These are phyloP conservation scores for Cladosporium velox DNA, from an alignment of 2,329 filamentous ascomycete species.

Conservation along the genomic window DNA sequence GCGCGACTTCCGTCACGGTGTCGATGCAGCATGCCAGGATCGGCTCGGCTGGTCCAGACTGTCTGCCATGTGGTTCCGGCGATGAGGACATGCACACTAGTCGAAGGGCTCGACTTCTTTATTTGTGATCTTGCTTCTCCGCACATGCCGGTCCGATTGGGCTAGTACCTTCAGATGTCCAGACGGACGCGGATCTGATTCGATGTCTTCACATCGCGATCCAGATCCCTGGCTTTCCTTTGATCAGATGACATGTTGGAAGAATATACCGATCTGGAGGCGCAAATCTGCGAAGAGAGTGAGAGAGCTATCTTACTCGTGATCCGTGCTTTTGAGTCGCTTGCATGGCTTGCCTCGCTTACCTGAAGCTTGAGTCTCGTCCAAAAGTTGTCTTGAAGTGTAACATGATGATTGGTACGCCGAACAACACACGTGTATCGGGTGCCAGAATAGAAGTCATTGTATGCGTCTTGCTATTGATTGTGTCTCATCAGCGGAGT, in stretches of 20 bases:
- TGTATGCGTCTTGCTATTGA: background rate
- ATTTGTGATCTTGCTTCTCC: background rate
- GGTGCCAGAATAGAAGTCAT: background rate
- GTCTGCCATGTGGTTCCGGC: background rate
- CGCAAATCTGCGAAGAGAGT: background rate
- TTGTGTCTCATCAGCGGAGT: background rate
- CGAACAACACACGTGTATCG: background rate
- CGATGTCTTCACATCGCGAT: background rate
- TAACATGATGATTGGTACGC: background rate
- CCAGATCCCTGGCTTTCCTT: background rate
- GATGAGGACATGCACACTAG: background rate
- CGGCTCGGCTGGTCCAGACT: background rate
- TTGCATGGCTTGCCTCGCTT: background rate
- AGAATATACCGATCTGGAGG: background rate
- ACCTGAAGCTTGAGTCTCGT: background rate
- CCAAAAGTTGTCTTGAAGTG: background rate
- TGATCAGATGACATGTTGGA: background rate
- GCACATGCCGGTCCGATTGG: background rate
- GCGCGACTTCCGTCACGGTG: background rate
- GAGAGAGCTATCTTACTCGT: background rate
- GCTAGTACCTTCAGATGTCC: background rate
- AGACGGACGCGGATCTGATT: background rate
- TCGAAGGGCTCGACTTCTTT: background rate
- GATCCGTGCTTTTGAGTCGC: too few species aligned
- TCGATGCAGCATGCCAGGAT: background rate